Conservation (phyloP, 441 rosid genomes). For the Rhodomyrtus psidioides region DNA sequence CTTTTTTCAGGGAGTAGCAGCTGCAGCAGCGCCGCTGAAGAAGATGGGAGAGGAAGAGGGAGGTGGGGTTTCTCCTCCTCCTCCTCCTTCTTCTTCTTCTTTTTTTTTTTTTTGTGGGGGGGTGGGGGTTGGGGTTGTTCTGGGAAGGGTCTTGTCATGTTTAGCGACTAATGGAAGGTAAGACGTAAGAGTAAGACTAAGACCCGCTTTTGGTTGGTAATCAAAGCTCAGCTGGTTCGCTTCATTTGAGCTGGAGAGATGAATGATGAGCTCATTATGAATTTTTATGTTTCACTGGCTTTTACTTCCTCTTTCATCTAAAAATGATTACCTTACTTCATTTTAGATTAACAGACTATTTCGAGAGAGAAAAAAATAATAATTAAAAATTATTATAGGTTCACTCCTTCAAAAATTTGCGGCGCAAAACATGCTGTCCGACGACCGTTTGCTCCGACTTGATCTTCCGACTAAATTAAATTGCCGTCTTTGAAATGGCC, state of each 20-base stretch:
- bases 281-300: background rate
- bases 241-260: background rate
- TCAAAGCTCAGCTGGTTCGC: background rate
- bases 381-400: too few relatives aligned
- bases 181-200: background rate
- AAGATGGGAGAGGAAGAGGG: background rate
- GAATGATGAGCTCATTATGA: background rate
- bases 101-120: background rate
- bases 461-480: background rate
- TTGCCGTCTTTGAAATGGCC: background rate
- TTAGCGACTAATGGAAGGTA: background rate
- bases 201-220: background rate
- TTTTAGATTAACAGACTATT: too few relatives aligned
- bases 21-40: background rate
- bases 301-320: background rate
- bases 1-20: background rate
- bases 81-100: too few relatives aligned
- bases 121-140: too few relatives aligned
- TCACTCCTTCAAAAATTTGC: too few relatives aligned
- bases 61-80: background rate
- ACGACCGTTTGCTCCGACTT: background rate
- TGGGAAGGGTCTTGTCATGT: background rate
- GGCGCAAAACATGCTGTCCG: too few relatives aligned
- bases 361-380: too few relatives aligned
- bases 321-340: too few relatives aligned